Evolutionary conservation across 2,329 filamentous ascomycete genomes (phyloP).

Genomic region (Didymella lethalis): DNA sequence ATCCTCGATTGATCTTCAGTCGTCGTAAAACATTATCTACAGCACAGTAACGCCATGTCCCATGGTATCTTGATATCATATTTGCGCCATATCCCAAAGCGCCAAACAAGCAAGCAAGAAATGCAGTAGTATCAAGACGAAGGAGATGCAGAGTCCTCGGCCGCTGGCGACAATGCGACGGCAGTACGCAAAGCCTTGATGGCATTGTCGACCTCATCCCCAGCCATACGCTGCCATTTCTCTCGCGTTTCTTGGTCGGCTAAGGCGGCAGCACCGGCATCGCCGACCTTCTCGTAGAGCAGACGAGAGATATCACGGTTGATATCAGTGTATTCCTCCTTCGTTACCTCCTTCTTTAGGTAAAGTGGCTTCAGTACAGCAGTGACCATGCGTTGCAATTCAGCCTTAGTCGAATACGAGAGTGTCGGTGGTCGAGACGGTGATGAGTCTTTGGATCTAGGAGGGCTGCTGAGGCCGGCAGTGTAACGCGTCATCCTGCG

Average conservation of each 20-base stretch:
- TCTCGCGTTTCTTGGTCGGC: slow-evolving; percentile 69
- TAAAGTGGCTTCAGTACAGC: slow-evolving; percentile 83
- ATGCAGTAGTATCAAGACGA: slow-evolving; percentile 30
- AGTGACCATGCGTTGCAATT: slow-evolving; percentile 88
- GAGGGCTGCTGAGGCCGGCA: slow-evolving; percentile 50
- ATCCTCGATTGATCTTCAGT: background rate
- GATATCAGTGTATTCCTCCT: slow-evolving; percentile 90
- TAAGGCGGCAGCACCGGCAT: slow-evolving; percentile 59
- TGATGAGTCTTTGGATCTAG: slow-evolving; percentile 69
- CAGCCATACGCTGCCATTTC: slow-evolving; percentile 78
- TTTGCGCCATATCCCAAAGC: slow-evolving; percentile 13
- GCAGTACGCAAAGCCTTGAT: slow-evolving; percentile 55
- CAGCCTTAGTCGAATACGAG: slow-evolving; percentile 84
- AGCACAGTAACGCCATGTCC: slow-evolving; percentile 10
- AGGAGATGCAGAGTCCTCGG: slow-evolving; percentile 42
- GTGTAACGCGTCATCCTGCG: slow-evolving; percentile 41
- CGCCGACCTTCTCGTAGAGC: slow-evolving; percentile 75
- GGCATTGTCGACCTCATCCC: slow-evolving; percentile 79
- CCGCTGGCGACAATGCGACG: slow-evolving; percentile 30
- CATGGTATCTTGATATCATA: slow-evolving; percentile 18
- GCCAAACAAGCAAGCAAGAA: slow-evolving; percentile 3
- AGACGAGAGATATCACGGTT: slow-evolving; percentile 88
- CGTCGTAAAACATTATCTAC: slow-evolving; percentile 13
- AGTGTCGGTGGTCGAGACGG: slow-evolving; percentile 69
- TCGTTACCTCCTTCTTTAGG: slow-evolving; percentile 77